phyloP scores from a whole-genome alignment of 2,329 filamentous ascomycete genomes.

The Xylaria sp. region DNA sequence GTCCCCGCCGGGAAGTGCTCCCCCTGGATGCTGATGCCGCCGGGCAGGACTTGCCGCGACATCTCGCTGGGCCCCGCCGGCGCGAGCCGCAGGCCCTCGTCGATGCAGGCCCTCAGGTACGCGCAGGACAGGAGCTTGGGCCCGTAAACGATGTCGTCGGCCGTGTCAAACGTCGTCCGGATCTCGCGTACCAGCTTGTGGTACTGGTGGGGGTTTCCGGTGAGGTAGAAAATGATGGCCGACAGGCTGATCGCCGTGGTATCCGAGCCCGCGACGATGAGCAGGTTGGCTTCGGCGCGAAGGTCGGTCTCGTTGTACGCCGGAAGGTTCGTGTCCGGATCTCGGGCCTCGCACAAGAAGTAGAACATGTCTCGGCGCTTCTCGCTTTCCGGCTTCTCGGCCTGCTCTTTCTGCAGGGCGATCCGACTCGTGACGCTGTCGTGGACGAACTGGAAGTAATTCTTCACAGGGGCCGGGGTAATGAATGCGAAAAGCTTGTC shows the following conservation, averaged over 20 bases:
- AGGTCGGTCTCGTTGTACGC: conserved; percentile 24
- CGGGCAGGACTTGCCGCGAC: conserved; percentile 26
- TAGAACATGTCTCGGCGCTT: conserved; percentile 30
- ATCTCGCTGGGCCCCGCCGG: conserved; percentile 22
- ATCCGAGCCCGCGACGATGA: conserved; percentile 23
- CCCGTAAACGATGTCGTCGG: not conserved
- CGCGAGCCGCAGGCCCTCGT: conserved; percentile 26
- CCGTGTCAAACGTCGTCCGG: not conserved
- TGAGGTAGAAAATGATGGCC: not conserved
- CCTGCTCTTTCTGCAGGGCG: conserved; percentile 17
- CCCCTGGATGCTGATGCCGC: conserved; percentile 21
- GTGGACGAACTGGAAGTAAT: conserved; percentile 21
- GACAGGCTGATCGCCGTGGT: not conserved
- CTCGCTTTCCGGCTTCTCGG: conserved; percentile 16
- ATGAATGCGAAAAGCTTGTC: conserved; percentile 14
- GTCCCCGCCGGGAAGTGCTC: conserved; percentile 28
- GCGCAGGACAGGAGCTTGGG: not conserved
- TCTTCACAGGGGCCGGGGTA: conserved; percentile 9
- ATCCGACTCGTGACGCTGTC: conserved; percentile 23
- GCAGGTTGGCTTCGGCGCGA: conserved; percentile 19
- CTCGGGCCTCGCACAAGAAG: conserved; percentile 23
- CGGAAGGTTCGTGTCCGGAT: conserved; percentile 15
- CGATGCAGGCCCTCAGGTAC: not conserved
- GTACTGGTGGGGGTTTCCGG: not conserved
- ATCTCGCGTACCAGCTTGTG: not conserved